Evolutionary conservation across 1,139 yeast genomes (phyloP).

Genomic region (Taiozyma onychis): DNA sequence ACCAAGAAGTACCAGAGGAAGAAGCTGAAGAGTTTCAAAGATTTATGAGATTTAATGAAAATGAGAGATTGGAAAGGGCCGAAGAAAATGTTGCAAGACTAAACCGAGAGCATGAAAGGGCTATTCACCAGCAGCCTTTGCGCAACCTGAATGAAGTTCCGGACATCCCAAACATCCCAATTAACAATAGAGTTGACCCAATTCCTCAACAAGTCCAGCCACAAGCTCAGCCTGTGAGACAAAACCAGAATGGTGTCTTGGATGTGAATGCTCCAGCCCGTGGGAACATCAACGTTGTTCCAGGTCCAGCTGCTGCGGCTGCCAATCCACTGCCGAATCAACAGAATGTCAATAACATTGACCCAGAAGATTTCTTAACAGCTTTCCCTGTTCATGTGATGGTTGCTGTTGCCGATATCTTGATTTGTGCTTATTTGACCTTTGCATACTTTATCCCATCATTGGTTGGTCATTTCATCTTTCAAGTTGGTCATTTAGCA

Average conservation of each 20-base stretch:
- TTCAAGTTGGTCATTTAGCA: conserved; percentile 1
- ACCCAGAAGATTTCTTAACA: conserved; percentile 12
- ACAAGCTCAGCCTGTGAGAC: conserved; percentile 10
- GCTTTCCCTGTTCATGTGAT: conserved; percentile 17
- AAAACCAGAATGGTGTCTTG: not conserved
- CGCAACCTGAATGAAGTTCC: conserved; percentile 11
- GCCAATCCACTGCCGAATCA: conserved; percentile 3
- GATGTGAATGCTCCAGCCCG: not conserved
- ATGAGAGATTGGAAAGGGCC: conserved; percentile 2
- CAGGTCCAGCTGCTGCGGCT: not conserved
- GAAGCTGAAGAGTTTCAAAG: conserved; percentile 7
- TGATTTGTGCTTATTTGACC: conserved; percentile 39
- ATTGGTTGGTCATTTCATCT: conserved; percentile 34
- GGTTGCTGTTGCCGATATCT: conserved; percentile 33
- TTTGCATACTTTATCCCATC: conserved; percentile 52
- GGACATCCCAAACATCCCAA: conserved; percentile 15
- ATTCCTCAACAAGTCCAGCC: conserved; percentile 5
- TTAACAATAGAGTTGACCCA: conserved; percentile 4
- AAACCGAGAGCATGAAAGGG: not conserved
- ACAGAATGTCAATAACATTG: not conserved
- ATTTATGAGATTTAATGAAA: conserved; percentile 12
- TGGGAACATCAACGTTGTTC: not conserved
- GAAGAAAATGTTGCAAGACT: not conserved
- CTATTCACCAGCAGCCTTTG: conserved; percentile 1
- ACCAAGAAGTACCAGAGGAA: conserved; percentile 2